Conservation (phyloP, 2,329 filamentous ascomycete species). For the Dactylella cylindrospora region DNA sequence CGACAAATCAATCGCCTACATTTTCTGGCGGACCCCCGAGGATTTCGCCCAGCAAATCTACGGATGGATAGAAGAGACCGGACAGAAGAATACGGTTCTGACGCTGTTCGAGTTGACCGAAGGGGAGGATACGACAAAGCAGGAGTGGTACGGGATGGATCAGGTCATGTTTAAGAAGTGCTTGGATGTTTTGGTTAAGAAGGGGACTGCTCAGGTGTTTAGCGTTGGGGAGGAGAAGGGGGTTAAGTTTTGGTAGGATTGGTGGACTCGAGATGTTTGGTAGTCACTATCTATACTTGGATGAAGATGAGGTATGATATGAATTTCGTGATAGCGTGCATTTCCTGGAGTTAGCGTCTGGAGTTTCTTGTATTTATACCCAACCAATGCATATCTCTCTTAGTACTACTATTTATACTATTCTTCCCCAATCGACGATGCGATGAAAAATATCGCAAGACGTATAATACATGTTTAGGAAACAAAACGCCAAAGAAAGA, state of each 20-base stretch:
- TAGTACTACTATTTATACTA: slow-evolving; percentile 1
- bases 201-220: slow-evolving; percentile 90
- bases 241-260: slow-evolving; percentile 92
- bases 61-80: slow-evolving; percentile 70
- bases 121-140: slow-evolving; percentile 74
- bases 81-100: slow-evolving; percentile 82
- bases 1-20: slow-evolving; percentile 55
- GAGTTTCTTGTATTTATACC: background rate
- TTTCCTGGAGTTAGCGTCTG: slow-evolving; percentile 1
- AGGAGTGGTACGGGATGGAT: slow-evolving; percentile 88
- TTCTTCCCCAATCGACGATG: slow-evolving; percentile 19
- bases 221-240: slow-evolving; percentile 76
- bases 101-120: slow-evolving; percentile 90
- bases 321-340: background rate
- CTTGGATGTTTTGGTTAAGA: slow-evolving; percentile 78
- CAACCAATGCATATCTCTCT: too few species aligned
- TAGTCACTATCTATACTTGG: slow-evolving; percentile 7
- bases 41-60: slow-evolving; percentile 84
- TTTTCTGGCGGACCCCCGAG: slow-evolving; percentile 83
- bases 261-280: too few species aligned
- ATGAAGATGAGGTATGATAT: background rate
- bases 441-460: background rate
- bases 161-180: slow-evolving; percentile 75
- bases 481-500: slow-evolving; percentile 19
- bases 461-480: slow-evolving; percentile 8